Percentiles rank a stretch among this genome's conserved stretches.
These are phyloP conservation scores for Helicostylum pulchrum DNA, from an alignment of 192 early-diverging fungal genomes.

Conservation along the genomic window DNA sequence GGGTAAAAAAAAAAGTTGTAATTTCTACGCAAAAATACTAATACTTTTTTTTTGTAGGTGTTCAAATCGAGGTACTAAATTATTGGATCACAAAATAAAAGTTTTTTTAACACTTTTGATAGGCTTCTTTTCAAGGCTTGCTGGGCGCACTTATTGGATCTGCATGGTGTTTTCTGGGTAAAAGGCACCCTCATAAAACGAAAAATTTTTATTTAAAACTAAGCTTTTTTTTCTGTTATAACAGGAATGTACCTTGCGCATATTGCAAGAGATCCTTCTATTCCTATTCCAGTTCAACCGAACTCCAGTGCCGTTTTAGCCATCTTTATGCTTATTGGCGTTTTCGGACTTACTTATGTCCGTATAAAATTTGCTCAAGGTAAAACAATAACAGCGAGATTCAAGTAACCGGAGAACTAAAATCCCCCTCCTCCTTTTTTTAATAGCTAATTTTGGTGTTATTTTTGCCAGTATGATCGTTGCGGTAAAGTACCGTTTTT, in stretches of 20 bases:
- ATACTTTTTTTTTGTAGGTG: conserved; percentile 13
- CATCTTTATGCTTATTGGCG: conserved; percentile 29
- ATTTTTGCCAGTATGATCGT: conserved; percentile 27
- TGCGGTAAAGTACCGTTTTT: neutral
- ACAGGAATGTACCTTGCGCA: conserved; percentile 30
- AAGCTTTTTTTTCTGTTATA: neutral
- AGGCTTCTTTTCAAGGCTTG: conserved; percentile 9
- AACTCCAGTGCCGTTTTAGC: conserved; percentile 21
- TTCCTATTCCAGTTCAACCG: conserved; percentile 20
- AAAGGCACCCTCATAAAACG: neutral
- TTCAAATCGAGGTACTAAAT: conserved; percentile 28
- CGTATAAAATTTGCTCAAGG: conserved; percentile 28
- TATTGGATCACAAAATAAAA: neutral
- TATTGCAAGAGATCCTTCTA: conserved; percentile 21
- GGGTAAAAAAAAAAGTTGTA: conserved; percentile 7
- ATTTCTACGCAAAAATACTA: neutral
- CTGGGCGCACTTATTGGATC: conserved; percentile 11
- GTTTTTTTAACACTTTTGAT: neutral
- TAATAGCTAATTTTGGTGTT: conserved; percentile 29
- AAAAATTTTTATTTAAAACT: neutral
- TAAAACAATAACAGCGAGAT: neutral
- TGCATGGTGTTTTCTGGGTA: conserved; percentile 30
- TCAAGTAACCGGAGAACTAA: neutral
- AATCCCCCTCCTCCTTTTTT: neutral
- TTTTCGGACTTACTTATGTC: conserved; percentile 26